A percentile compares a stretch with the other conserved stretches of the same genome.
Conservation (phyloP, 1,139 yeast species). For the Diutina ranongensis region DNA sequence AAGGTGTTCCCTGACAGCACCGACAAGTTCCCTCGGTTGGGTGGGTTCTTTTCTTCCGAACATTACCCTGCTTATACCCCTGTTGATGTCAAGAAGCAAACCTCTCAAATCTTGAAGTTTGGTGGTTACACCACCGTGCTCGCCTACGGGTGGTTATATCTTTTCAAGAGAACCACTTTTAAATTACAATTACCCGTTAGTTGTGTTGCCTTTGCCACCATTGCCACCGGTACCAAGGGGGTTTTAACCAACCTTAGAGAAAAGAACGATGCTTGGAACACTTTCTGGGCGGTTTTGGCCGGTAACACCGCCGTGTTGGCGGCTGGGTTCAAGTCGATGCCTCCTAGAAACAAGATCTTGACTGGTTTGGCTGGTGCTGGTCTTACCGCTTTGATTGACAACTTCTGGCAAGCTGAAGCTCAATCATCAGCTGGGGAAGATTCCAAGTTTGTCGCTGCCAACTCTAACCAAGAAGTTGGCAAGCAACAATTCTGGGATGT, state of each 20-base stretch:
- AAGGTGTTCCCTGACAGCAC: slow-evolving; percentile 23
- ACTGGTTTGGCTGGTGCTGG: slow-evolving; percentile 32
- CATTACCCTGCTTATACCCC: slow-evolving; percentile 38
- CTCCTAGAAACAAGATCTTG: slow-evolving; percentile 30
- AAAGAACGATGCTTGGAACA: slow-evolving; percentile 40
- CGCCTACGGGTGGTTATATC: slow-evolving; percentile 37
- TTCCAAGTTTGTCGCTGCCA: slow-evolving; percentile 24
- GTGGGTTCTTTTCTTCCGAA: slow-evolving; percentile 25
- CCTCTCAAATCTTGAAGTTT: slow-evolving; percentile 28
- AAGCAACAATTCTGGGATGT: slow-evolving; percentile 78
- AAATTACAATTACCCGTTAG: slow-evolving; percentile 31
- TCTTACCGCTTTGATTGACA: slow-evolving; percentile 28
- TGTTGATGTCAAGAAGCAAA: slow-evolving; percentile 31
- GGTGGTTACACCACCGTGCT: slow-evolving; percentile 36
- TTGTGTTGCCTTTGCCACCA: slow-evolving; percentile 31
- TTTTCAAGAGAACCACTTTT: slow-evolving; percentile 37
- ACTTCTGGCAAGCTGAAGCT: slow-evolving; percentile 33
- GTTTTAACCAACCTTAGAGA: slow-evolving; percentile 34
- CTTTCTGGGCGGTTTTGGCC: slow-evolving; percentile 32
- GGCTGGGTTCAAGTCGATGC: slow-evolving; percentile 32
- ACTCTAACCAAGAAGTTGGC: slow-evolving; percentile 16
- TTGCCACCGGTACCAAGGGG: slow-evolving; percentile 31
- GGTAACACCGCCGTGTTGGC: slow-evolving; percentile 33
- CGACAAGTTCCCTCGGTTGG: slow-evolving; percentile 32
- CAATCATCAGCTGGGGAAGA: slow-evolving; percentile 29